Evolutionary conservation across 352 stramenopile genomes (phyloP), one percentile per base, ranked within the genome.

Genomic region (Phytopythium oedochilum): DNA sequence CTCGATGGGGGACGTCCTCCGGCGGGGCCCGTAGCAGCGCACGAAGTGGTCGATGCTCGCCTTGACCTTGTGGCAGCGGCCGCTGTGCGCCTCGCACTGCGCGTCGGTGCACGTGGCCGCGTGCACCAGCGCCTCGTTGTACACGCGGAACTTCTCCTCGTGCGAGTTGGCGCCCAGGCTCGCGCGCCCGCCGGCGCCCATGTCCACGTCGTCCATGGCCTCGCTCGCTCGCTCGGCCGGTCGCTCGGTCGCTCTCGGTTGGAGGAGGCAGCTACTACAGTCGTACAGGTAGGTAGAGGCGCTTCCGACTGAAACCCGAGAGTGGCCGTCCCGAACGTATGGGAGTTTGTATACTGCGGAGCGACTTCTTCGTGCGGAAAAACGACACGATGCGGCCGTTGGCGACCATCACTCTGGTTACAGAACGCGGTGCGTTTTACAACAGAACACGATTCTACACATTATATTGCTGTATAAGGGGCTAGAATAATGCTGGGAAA

Each of bases 1-100:
- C 61, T 95, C 85, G 54, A 95, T 92, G 17, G 83, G 73, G 11
- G 77, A 88, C 29, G 67, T 43, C 28, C 75, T 76, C 44, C 85
- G 78, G 31, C 85, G 81, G 31, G 83, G 75, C 7, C 83, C 78
- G 57, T 93, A 95, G 57, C 85, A 95, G 26, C 81, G 79, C 58
- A 92, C 77, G 46, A 95, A 95, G 67, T 95, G 85, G 64, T 93
- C 78, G 61, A 93, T 92, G 50, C 83, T 91, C n/a, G 74, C 78
- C 55, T 91, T 92, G 39, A 95, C 81, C 67, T 95, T 95, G 61
- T 92, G 83, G 60, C 85, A 95, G 32, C 85, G 83, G 11, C 78
- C 78, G 36, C 74, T 72, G 50, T 69, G 65, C 42, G 70, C 78
- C 48, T 73, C 70, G 53, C 85, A 95, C 7, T 89, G 71, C 48